A percentile compares a stretch with the other conserved stretches of the same genome.
These are phyloP conservation scores for Leccinum boreale DNA, from an alignment of 768 basidiomycete species.

Conservation along the genomic window DNA sequence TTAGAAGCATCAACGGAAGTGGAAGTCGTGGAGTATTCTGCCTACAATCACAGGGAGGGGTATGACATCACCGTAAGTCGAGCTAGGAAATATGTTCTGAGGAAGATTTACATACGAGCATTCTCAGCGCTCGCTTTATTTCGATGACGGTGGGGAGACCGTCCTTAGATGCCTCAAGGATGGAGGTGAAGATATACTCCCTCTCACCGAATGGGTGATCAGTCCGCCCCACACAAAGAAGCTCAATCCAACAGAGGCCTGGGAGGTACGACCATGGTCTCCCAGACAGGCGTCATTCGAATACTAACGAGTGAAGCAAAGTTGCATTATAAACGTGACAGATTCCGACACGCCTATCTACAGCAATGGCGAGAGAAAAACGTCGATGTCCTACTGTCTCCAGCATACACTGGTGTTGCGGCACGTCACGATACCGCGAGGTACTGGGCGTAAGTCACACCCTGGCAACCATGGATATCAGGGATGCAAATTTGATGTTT, in stretches of 20 bases:
- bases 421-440: constrained; percentile 35
- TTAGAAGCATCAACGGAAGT: constrained; percentile 32
- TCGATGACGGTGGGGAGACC: constrained; percentile 36
- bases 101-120: background rate
- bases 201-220: constrained; percentile 37
- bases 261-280: constrained; percentile 25
- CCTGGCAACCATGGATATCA: background rate
- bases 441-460: constrained; percentile 30
- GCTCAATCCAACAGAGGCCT: constrained; percentile 22
- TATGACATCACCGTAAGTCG: constrained; percentile 30
- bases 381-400: constrained; percentile 40
- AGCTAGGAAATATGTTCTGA: background rate
- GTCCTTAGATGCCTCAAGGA: constrained; percentile 21
- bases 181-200: constrained; percentile 35
- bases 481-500: background rate
- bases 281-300: background rate
- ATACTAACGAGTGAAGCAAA: constrained; percentile 8
- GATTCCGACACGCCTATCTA: constrained; percentile 33
- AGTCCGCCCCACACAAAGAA: constrained; percentile 25
- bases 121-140: constrained; percentile 35
- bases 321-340: constrained; percentile 32
- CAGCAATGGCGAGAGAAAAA: constrained; percentile 37
- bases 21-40: constrained; percentile 36
- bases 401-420: constrained; percentile 36
- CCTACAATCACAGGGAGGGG: constrained; percentile 35